Base-by-base conservation (phyloP, 1,284 basidiomycete genomes). In the Ganoderma lingzhi region DNA sequence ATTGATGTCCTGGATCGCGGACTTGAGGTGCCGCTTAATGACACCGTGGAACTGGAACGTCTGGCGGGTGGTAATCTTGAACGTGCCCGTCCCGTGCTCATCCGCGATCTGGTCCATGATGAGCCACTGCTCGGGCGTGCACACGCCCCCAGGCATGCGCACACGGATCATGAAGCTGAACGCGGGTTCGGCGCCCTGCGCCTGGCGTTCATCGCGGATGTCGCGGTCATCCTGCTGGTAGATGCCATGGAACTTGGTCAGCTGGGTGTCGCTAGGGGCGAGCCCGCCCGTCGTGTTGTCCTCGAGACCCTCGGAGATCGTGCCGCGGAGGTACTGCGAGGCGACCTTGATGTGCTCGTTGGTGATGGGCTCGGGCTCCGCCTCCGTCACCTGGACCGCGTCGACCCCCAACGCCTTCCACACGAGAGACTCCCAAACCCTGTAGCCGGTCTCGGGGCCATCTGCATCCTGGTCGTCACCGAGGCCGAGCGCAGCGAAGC, bases 1-100 rank as follows among this genome's bases (percentile, higher is more conserved):
- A 84, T 99, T 99, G 82, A 99, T 99, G 68, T 93, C 95, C 83
- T 98, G 96, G 79, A 99, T 99, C 28, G 96, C 94, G 53, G 93
- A 91, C 85, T 99, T 99, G 80, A 99, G 83, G 81, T 99, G 95
- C 74, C 89, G 88, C 87, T 99, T 99, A 85, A 99, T 93, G 75
- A 99, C 93, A 71, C 97, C 97, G 82, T 99, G 97, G 88, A 98
- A 99, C 84, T 99, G 97, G 91, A 99, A 99, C n/a, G 98, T 99
- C 83, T 97, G 92, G 71, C 97, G 88, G 37, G 98, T 99, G 63
- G 97, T 99, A 76, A 99, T 93, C 87, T 99, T 99, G 85, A 99
- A 93, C 17, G 97, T 97, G 67, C 94, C 90, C 77, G 93, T 95
- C 37, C 96, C 97, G 81, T 97, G 96, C 82, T 97, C 94, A 79